Conservation (phyloP, 1,284 basidiomycete genomes). For the Ceratobasidium sp. region DNA sequence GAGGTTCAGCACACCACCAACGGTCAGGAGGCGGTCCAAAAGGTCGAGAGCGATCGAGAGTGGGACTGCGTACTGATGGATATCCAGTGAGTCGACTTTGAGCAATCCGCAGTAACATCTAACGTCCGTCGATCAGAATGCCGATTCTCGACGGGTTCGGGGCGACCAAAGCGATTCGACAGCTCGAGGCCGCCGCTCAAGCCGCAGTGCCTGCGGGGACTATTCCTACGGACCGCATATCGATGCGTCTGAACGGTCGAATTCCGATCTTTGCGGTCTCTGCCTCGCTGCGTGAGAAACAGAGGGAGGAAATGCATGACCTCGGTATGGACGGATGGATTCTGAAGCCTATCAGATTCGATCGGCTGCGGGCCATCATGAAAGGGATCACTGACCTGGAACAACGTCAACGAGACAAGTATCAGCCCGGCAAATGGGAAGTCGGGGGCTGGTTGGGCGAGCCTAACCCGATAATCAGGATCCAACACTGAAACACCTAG, state of each 20-base stretch:
- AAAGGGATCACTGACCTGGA: conserved; percentile 70
- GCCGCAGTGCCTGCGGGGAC: conserved; percentile 7
- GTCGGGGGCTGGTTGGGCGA: conserved; percentile 73
- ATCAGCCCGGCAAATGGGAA: conserved; percentile 78
- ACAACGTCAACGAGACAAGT: conserved; percentile 71
- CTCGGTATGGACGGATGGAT: conserved; percentile 88
- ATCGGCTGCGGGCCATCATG: conserved; percentile 73
- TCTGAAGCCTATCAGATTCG: conserved; percentile 88
- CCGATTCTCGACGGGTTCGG: conserved; percentile 85
- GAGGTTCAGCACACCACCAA: conserved; percentile 77
- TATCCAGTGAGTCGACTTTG: conserved; percentile 72
- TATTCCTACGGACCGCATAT: conserved; percentile 52
- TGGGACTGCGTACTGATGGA: conserved; percentile 89
- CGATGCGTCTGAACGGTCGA: conserved; percentile 73
- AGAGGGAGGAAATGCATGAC: conserved; percentile 70
- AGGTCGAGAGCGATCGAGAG: conserved; percentile 70
- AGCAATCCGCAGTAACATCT: neutral
- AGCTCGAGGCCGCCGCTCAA: conserved; percentile 62
- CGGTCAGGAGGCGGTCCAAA: conserved; percentile 82
- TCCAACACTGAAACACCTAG: conserved; percentile 9
- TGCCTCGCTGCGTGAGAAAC: conserved; percentile 77
- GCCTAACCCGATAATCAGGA: conserved; percentile 31
- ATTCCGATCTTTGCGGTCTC: conserved; percentile 90
- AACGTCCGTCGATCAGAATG: conserved; percentile 68
- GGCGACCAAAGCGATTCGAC: conserved; percentile 77